Evolutionary conservation across 352 stramenopile genomes (phyloP), one percentile per base, ranked within the genome.

Genomic region (Phytophthora citrophthora): DNA sequence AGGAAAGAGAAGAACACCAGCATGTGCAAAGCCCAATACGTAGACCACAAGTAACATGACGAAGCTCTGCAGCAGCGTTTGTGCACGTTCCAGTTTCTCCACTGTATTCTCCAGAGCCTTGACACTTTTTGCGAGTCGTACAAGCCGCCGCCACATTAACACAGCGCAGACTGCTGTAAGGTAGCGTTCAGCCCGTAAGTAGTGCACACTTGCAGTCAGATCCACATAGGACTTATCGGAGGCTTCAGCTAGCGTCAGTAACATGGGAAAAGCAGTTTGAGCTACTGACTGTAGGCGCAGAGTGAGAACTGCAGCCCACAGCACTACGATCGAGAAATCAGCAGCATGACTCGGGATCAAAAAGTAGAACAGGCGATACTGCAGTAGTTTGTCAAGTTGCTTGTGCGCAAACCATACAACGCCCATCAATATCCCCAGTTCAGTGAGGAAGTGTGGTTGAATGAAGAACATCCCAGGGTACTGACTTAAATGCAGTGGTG

Each of bases 291-390:
- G 58, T 1, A 88, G n/a, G 0, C 81, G 78, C 1, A 73, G 27
- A 2, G 47, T 60, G 36, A 86, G 67, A 5, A 81, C 58, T 1
- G 68, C 61, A 9, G 55, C 9, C 72, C 80, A 89, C 0, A 90
- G 48, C 29, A 64, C 64, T 7, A 88, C 59, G 26, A 89, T 79
- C 26, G 72, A 41, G 11, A 83, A 83, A 45, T 93, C 84, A 11
- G 80, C 51, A 3, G 88, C 16, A 51, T 93, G 84, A 4, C 52
- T 75, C 0, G 62, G 62, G 12, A 91, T 70, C 36, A 77, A 54
- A 45, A 91, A 88, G 70, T 89, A 91, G 54, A 86, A 88, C 24
- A 74, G 67, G 4, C 77, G 74, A 53, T 90, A 91, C 16, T 83
- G 72, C 16, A 74, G 18, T 11, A 91, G 32, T 43, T 89, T 90